These are phyloP conservation scores for Graphilbum sp. DNA, from an alignment of 2,329 filamentous ascomycete species.

Conservation along the genomic window DNA sequence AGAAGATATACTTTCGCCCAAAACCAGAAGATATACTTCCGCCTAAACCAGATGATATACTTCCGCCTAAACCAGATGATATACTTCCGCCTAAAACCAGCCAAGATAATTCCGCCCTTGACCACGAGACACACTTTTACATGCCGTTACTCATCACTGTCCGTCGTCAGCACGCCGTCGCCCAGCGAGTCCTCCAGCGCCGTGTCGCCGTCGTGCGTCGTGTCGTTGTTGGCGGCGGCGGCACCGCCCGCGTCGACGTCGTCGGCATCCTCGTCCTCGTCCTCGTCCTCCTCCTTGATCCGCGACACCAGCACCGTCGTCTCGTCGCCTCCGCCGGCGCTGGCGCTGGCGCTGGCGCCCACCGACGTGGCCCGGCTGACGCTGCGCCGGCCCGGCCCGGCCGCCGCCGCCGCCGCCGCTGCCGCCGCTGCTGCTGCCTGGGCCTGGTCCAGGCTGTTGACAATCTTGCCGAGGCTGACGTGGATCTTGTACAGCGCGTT, in stretches of 20 bases:
- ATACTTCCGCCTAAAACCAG: too few species aligned
- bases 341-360: slow-evolving; percentile 13
- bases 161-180: too few species aligned
- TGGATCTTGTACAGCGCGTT: slow-evolving; percentile 55
- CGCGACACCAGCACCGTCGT: slow-evolving; percentile 23
- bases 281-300: slow-evolving; percentile 33
- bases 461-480: slow-evolving; percentile 49
- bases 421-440: not conserved
- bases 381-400: slow-evolving; percentile 20
- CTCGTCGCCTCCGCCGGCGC: slow-evolving; percentile 19
- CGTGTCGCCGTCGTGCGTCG: slow-evolving; percentile 22
- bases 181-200: slow-evolving; percentile 19
- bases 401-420: not conserved
- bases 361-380: slow-evolving; percentile 28
- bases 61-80: too few species aligned
- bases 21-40: too few species aligned
- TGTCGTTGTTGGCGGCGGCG: slow-evolving; percentile 19
- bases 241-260: slow-evolving; percentile 18
- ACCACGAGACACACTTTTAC: too few species aligned
- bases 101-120: too few species aligned
- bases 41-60: too few species aligned
- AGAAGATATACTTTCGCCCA: too few species aligned
- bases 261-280: slow-evolving; percentile 15
- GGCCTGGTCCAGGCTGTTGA: slow-evolving; percentile 37
- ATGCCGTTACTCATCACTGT: too few species aligned